phyloP scores from a whole-genome alignment of 106 monocot genomes.

The Allium sativum region DNA sequence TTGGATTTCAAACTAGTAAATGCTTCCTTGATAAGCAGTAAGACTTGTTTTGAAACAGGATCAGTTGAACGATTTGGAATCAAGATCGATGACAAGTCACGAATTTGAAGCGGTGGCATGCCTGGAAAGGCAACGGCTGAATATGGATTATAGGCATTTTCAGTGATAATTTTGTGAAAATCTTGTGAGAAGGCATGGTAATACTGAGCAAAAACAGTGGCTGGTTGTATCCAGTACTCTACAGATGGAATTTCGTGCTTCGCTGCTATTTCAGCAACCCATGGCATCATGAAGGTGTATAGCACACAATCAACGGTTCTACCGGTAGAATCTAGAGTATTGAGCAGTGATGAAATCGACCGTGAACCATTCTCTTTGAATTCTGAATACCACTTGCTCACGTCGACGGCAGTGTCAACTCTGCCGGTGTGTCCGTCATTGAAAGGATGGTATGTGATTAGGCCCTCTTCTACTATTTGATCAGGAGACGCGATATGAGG shows the following conservation, averaged over 20 bases:
- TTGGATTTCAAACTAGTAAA: slow-evolving; percentile 3
- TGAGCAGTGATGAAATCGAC: slow-evolving; percentile 12
- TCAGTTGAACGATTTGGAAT: not conserved
- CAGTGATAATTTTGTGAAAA: slow-evolving; percentile 5
- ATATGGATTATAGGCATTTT: not conserved
- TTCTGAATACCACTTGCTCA: not conserved
- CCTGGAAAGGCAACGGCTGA: slow-evolving; percentile 14
- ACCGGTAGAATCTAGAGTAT: slow-evolving; percentile 9
- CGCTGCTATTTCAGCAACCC: slow-evolving; percentile 32
- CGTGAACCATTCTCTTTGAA: not conserved
- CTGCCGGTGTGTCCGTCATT: not conserved
- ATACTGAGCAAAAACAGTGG: slow-evolving; percentile 44
- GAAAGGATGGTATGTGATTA: not conserved
- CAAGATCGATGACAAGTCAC: slow-evolving; percentile 33
- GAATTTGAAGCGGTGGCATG: slow-evolving; percentile 13
- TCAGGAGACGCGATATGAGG: not conserved
- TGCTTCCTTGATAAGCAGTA: not conserved
- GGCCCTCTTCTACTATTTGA: not conserved
- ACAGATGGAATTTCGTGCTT: slow-evolving; percentile 19
- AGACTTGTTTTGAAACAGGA: not conserved
- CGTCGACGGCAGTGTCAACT: not conserved
- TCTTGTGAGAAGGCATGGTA: slow-evolving; percentile 47
- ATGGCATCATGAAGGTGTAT: slow-evolving; percentile 31
- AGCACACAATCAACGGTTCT: slow-evolving; percentile 35
- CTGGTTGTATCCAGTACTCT: slow-evolving; percentile 64